phyloP scores from a whole-genome alignment of 306 rosid genomes.

The Cucumis cinereus region DNA sequence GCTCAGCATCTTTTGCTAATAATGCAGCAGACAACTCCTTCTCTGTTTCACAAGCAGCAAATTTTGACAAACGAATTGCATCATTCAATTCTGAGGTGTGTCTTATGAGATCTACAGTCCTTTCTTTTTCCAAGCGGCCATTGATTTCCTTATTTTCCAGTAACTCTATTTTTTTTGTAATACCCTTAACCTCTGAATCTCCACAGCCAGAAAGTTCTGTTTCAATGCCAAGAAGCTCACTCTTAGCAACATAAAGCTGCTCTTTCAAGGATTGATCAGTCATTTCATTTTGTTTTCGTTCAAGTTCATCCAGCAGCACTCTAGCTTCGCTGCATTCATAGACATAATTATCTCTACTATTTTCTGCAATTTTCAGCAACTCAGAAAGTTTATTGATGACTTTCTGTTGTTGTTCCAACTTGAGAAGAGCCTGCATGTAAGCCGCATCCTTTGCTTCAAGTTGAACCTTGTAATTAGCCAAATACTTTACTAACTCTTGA shows the following conservation, averaged over 20 bases:
- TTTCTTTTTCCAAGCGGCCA: conserved; percentile 26
- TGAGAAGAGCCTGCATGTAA: conserved; percentile 46
- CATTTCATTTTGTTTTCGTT: conserved; percentile 37
- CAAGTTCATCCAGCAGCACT: conserved; percentile 21
- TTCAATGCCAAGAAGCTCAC: conserved; percentile 42
- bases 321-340: conserved; percentile 22
- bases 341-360: conserved; percentile 36
- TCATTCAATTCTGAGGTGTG: conserved; percentile 41
- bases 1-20: conserved; percentile 32
- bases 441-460: conserved; percentile 65
- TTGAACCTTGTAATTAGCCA: conserved; percentile 56
- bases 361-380: conserved; percentile 35
- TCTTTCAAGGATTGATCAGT: conserved; percentile 25
- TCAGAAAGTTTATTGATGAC: conserved; percentile 36
- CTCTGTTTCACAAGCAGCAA: conserved; percentile 25
- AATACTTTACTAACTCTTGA: conserved; percentile 43
- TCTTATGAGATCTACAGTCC: conserved; percentile 25
- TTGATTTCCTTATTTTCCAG: conserved; percentile 34
- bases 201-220: conserved; percentile 36
- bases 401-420: conserved; percentile 44
- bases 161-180: conserved; percentile 14
- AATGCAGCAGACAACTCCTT: conserved; percentile 28
- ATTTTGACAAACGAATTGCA: conserved; percentile 19
- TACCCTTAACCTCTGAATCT: conserved; percentile 34
- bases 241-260: conserved; percentile 30